Conservation (phyloP, 306 rosid genomes). For the Fragaria iinumae region DNA sequence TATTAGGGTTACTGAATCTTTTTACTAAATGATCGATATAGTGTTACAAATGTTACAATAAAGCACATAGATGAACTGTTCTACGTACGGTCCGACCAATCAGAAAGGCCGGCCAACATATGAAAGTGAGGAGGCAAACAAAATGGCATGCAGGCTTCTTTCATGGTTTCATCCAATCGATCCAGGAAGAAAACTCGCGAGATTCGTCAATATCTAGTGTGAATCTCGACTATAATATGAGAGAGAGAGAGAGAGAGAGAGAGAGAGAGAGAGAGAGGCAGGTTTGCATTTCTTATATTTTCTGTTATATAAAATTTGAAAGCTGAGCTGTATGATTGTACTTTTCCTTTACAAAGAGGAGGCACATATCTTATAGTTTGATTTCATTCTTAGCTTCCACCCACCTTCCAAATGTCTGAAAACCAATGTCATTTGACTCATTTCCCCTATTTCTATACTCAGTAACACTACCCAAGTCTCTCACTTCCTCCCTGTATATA, state of each 20-base stretch:
- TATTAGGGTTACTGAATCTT: background rate
- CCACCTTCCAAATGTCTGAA: conserved; percentile 57
- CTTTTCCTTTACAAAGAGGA: conserved; percentile 42
- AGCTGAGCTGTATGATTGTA: conserved; percentile 66
- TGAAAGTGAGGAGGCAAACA: background rate
- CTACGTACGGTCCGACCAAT: background rate
- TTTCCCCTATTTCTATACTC: conserved; percentile 13
- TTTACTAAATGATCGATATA: too few relatives aligned
- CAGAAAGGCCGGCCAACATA: background rate
- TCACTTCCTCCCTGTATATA: conserved; percentile 31
- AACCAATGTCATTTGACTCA: conserved; percentile 29
- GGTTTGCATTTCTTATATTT: background rate
- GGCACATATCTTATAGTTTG: conserved; percentile 38
- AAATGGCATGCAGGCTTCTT: background rate
- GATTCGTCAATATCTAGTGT: background rate
- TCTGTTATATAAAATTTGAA: conserved; percentile 27
- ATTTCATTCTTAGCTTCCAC: conserved; percentile 45
- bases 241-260: background rate
- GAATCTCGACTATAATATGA: background rate
- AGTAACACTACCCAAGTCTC: conserved; percentile 10
- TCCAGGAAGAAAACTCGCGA: background rate
- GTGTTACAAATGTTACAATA: background rate
- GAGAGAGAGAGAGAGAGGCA: background rate
- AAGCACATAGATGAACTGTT: background rate
- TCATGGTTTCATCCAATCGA: background rate